Evolutionary conservation across 495 filamentous ascomycete species (phyloP).

Genomic region (Aspergillus haitiensis): DNA sequence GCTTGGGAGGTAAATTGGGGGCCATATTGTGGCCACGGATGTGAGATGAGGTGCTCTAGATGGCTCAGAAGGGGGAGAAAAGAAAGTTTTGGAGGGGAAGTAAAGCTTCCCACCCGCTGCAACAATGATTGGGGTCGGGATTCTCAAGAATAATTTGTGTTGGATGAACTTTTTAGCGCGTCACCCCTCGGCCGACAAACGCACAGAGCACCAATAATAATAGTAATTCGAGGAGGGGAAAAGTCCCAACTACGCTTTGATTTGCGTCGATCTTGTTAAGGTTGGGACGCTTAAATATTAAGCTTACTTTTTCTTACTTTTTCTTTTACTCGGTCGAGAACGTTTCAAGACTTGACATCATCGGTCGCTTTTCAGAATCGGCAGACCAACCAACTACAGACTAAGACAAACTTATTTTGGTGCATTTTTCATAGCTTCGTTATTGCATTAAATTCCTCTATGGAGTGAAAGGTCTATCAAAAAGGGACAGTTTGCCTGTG

Average conservation of each 20-base stretch:
- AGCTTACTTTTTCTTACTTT: conserved; percentile 22
- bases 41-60: neutral
- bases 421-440: conserved; percentile 27
- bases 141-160: conserved; percentile 6
- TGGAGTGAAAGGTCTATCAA: conserved; percentile 25
- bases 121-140: conserved; percentile 2
- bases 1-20: conserved; percentile 35
- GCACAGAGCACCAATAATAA: conserved; percentile 26
- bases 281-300: conserved; percentile 23
- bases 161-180: conserved; percentile 29
- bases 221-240: conserved; percentile 8
- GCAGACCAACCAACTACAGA: neutral
- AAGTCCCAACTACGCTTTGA: conserved; percentile 17
- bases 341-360: conserved; percentile 18
- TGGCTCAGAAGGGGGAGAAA: neutral
- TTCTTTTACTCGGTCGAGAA: conserved; percentile 7
- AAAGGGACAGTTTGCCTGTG: conserved; percentile 20
- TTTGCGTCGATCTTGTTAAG: conserved; percentile 23
- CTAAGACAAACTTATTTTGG: conserved; percentile 10
- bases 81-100: neutral
- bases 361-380: neutral
- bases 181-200: conserved; percentile 27
- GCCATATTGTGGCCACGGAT: conserved; percentile 35
- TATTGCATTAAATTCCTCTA: conserved; percentile 29
- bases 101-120: too few species aligned